A percentile compares a stretch with the other conserved stretches of the same genome.
phyloP scores from a whole-genome alignment of 148 eudicot species.

The Cornus florida region DNA sequence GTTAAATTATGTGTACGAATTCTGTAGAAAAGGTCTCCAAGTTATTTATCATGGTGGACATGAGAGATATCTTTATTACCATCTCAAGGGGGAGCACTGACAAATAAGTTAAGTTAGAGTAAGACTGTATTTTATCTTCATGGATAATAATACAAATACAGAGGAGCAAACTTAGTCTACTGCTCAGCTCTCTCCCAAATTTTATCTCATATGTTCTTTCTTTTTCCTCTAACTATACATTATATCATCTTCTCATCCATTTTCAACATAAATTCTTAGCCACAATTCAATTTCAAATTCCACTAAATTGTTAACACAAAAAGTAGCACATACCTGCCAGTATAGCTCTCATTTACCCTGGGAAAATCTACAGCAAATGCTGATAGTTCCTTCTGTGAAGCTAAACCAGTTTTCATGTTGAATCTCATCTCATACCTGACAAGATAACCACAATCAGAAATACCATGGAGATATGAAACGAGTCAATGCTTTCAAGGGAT shows the following conservation, averaged over 20 bases:
- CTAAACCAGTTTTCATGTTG: slow-evolving; percentile 78
- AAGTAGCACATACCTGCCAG: slow-evolving; percentile 61
- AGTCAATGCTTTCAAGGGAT: neutral
- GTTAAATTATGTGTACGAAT: neutral
- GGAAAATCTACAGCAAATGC: slow-evolving; percentile 91
- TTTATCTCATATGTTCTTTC: no score
- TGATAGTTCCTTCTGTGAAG: slow-evolving; percentile 80
- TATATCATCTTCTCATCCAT: slow-evolving; percentile 31
- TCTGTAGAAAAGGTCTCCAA: neutral
- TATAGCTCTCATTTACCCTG: slow-evolving; percentile 80
- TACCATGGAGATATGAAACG: neutral
- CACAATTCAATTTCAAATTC: no score
- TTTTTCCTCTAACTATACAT: no score
- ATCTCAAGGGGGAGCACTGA: neutral
- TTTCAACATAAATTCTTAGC: no score
- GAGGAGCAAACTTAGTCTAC: neutral
- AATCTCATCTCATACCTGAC: slow-evolving; percentile 95
- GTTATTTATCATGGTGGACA: neutral
- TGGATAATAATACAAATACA: no score
- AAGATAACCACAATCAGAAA: slow-evolving; percentile 13
- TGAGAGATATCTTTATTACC: neutral
- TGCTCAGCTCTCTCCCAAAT: slow-evolving; percentile 33
- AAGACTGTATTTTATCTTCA: neutral
- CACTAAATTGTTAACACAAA: no score
- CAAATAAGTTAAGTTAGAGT: neutral